Evolutionary conservation across 2,329 filamentous ascomycete genomes (phyloP), one percentile per base, ranked within the genome.

Genomic region (Fusarium miscanthi): DNA sequence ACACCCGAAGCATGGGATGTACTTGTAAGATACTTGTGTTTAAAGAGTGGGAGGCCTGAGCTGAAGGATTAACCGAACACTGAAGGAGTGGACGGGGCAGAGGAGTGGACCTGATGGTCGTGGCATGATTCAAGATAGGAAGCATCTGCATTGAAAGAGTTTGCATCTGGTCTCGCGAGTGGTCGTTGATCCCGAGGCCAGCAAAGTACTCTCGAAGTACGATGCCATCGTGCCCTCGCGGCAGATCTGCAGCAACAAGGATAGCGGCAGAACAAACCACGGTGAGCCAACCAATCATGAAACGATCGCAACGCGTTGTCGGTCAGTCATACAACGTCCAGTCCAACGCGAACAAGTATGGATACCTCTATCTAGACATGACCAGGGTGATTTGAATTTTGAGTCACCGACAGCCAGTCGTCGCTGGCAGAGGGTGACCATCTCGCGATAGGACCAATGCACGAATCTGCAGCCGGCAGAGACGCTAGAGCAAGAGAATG

Each of bases 341-440:
- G 54, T 57, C 54, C 54, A 57, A 57, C 41, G 41, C 54, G 54
- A 27, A 57, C 54, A 49, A 57, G 31, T 57, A 57, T 57, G 40
- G 54, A 37, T n/a, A 49, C 41, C 41, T 57, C n/a, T 41, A 57
- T 57, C 48, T 67, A 53, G 64, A 68, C 59, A 69, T 25, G 59
- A 37, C 66, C 62, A 70, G 61, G 69, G 61, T 66, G 54, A 61
- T n/a, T 43, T 54, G 58, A 60, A 27, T 62, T 63, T 66, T 78
- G 74, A 78, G 76, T 78, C 76, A 78, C 66, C 45, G 69, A 66
- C 46, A 77, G 64, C 76, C 76, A 78, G 69, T 78, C 72, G 70
- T 74, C 74, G 59, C 38, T 53, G 41, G 66, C 48, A 43, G 56
- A 66, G 30, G 70, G 62, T 59, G 63, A 60, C 48, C 60, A 70